Evolutionary conservation across 768 basidiomycete species (phyloP).

Genomic region (Boletus reticulatus): DNA sequence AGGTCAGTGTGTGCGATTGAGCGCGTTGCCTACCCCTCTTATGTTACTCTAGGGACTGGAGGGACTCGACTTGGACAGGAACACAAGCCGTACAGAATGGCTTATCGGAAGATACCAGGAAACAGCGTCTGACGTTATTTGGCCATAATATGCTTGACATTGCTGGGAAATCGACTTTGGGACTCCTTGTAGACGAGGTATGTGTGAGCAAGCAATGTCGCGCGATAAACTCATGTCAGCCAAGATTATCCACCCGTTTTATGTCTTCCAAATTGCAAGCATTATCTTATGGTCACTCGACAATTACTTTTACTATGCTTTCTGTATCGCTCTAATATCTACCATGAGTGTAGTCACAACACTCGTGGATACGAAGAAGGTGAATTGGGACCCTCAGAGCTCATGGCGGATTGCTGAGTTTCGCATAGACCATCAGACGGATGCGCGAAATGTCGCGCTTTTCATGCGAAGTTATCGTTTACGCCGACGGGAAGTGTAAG

Average conservation of each 20-base stretch:
- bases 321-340: constrained; percentile 93
- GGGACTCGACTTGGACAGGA: constrained; percentile 72
- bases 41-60: constrained; percentile 70
- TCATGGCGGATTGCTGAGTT: constrained; percentile 1
- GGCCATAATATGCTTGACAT: constrained; percentile 89
- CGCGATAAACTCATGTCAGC: constrained; percentile 1
- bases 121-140: constrained; percentile 73
- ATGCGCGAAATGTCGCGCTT: constrained; percentile 98
- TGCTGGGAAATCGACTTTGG: constrained; percentile 75
- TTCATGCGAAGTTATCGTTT: constrained; percentile 70
- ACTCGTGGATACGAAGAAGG: constrained; percentile 89
- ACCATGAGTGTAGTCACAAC: constrained; percentile 81
- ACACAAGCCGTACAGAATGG: constrained; percentile 64
- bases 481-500: constrained; percentile 73
- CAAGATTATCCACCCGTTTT: constrained; percentile 94
- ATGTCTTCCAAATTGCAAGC: constrained; percentile 96
- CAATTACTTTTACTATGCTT: constrained; percentile 96
- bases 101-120: constrained; percentile 48
- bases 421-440: constrained; percentile 72
- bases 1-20: constrained; percentile 45
- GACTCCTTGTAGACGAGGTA: constrained; percentile 89
- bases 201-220: constrained; percentile 9
- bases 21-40: background rate
- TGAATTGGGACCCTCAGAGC: constrained; percentile 28
- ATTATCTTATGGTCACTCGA: constrained; percentile 93